A percentile compares a stretch with the other conserved stretches of the same genome.
Conservation (phyloP, 1,139 yeast species). For the Groenewaldozyma sp. region DNA sequence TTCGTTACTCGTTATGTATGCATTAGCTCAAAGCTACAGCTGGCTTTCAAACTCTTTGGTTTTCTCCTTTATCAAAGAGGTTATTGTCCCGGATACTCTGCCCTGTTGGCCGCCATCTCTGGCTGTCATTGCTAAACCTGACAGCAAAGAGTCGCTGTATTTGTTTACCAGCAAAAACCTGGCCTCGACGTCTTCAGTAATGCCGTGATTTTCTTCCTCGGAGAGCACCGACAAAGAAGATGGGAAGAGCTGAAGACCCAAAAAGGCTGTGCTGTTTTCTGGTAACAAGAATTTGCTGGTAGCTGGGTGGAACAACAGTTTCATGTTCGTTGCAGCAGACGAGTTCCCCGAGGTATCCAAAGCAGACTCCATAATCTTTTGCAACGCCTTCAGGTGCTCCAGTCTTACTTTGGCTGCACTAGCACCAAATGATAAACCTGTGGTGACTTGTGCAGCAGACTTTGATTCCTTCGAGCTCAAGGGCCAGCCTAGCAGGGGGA, state of each 20-base stretch:
- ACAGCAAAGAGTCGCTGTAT: conserved; percentile 40
- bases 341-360: conserved; percentile 14
- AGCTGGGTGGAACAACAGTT: conserved; percentile 35
- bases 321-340: background rate
- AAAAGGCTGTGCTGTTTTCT: conserved; percentile 47
- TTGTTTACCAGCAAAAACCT: conserved; percentile 48
- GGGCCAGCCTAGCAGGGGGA: conserved; percentile 35
- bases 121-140: conserved; percentile 43
- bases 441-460: conserved; percentile 22
- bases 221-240: conserved; percentile 10
- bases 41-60: background rate
- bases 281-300: conserved; percentile 48
- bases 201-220: conserved; percentile 5
- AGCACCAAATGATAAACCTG: conserved; percentile 27
- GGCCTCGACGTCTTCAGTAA: conserved; percentile 54
- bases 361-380: conserved; percentile 22
- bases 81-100: conserved; percentile 39
- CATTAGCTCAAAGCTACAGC: background rate
- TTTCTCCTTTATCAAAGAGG: conserved; percentile 7
- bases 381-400: conserved; percentile 24
- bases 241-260: conserved; percentile 45
- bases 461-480: conserved; percentile 12
- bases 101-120: conserved; percentile 76
- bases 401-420: conserved; percentile 25
- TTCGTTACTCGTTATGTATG: too few relatives aligned